phyloP scores from a whole-genome alignment of 2,329 filamentous ascomycete genomes.

The Colletotrichum filicis region DNA sequence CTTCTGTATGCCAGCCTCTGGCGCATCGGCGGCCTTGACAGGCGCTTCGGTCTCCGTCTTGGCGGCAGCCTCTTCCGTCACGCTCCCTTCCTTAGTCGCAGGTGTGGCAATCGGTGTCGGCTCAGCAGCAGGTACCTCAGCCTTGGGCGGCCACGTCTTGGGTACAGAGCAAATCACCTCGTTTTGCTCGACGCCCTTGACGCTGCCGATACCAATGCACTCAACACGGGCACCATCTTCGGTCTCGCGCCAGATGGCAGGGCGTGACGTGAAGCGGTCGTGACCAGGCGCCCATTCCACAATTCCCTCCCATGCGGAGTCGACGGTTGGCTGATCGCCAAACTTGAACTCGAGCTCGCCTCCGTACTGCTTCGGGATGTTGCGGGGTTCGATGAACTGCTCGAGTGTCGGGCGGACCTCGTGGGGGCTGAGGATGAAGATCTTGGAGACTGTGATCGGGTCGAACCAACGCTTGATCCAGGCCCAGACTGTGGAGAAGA shows the following conservation, averaged over 20 bases:
- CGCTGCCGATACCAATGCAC: conserved; percentile 64
- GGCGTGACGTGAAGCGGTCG: conserved; percentile 65
- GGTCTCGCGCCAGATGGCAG: conserved; percentile 66
- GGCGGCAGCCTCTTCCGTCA: conserved; percentile 34
- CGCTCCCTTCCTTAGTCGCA: conserved; percentile 28
- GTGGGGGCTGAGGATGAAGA: conserved; percentile 82
- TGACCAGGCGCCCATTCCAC: conserved; percentile 64
- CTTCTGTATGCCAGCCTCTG: conserved; percentile 43
- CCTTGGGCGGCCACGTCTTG: conserved; percentile 49
- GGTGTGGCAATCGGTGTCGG: conserved; percentile 10
- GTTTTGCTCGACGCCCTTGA: conserved; percentile 54
- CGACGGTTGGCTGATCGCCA: conserved; percentile 79
- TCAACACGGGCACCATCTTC: conserved; percentile 58
- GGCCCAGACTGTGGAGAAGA: conserved; percentile 93
- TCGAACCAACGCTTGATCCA: conserved; percentile 98
- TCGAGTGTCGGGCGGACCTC: conserved; percentile 83
- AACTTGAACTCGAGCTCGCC: conserved; percentile 86
- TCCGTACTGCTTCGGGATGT: conserved; percentile 91
- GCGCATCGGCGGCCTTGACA: conserved; percentile 39
- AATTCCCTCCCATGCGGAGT: conserved; percentile 65
- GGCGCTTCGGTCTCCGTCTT: conserved; percentile 37
- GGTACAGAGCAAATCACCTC: conserved; percentile 64
- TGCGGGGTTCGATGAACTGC: conserved; percentile 81
- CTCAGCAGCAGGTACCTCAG: conserved; percentile 18
- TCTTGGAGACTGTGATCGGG: conserved; percentile 93